These are phyloP conservation scores for Asterella californica DNA, from an alignment of 225 moss, liverwort and hornwort genomes.

Conservation along the genomic window DNA sequence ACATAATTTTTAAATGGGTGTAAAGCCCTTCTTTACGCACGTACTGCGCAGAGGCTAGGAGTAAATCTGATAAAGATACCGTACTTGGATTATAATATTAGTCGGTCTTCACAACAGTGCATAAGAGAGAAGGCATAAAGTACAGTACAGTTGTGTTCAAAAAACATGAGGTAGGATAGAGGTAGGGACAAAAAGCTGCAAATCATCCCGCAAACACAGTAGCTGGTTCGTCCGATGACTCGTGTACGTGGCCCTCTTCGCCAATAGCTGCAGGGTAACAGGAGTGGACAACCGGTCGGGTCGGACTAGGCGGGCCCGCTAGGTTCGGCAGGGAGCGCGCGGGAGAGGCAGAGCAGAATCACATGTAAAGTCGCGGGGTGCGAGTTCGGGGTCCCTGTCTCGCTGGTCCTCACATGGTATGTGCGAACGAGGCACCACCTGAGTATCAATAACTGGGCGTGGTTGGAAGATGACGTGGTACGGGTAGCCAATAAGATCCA, in stretches of 20 bases:
- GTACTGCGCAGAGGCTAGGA: not conserved
- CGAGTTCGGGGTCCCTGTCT: not conserved
- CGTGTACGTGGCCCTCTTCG: not conserved
- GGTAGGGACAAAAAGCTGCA: not conserved
- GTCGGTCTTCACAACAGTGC: not conserved
- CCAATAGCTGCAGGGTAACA: too few species aligned
- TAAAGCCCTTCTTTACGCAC: not conserved
- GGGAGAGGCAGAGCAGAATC: not conserved
- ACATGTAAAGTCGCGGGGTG: constrained; percentile 17
- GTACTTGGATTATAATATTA: not conserved
- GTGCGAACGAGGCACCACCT: constrained; percentile 14
- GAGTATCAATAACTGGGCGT: constrained; percentile 12
- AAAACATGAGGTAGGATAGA: not conserved
- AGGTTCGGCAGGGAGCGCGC: constrained; percentile 20
- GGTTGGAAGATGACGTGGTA: constrained; percentile 11
- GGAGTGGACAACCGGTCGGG: not conserved
- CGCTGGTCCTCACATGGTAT: constrained; percentile 14
- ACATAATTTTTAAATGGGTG: not conserved
- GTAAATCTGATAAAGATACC: not conserved
- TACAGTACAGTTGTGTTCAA: not conserved
- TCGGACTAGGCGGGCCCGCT: constrained; percentile 10
- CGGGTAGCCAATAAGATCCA: not conserved
- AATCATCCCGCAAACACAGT: not conserved
- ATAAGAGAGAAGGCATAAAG: not conserved
- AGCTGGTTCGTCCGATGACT: not conserved